phyloP scores from a whole-genome alignment of 208 protist species.

The Porcisia hertigi region DNA sequence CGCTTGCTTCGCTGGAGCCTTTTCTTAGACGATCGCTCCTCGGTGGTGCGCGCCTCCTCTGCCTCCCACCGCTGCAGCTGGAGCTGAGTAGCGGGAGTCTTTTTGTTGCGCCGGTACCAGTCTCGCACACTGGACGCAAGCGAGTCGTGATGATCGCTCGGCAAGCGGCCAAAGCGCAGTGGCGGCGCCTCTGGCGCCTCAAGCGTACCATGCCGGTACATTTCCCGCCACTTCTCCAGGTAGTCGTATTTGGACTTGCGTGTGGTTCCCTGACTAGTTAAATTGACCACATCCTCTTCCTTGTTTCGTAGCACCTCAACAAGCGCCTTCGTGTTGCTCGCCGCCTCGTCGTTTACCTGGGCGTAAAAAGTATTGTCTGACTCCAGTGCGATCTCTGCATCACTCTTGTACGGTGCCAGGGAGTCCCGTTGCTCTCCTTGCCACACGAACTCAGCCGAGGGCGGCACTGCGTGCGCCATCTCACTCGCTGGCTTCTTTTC shows the following conservation, averaged over 20 bases:
- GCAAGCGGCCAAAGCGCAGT: slow-evolving; percentile 70
- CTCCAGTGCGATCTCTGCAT: slow-evolving; percentile 84
- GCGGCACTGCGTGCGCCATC: slow-evolving; percentile 56
- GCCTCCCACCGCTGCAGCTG: slow-evolving; percentile 46
- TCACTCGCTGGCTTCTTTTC: slow-evolving; percentile 67
- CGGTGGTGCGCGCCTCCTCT: slow-evolving; percentile 39
- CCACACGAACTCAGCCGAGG: slow-evolving; percentile 83
- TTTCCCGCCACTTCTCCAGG: slow-evolving; percentile 88
- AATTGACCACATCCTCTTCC: slow-evolving; percentile 51
- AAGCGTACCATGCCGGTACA: slow-evolving; percentile 90
- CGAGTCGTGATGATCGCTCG: slow-evolving; percentile 77
- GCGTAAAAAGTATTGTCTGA: slow-evolving; percentile 86
- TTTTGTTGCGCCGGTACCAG: slow-evolving; percentile 73
- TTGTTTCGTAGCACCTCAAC: slow-evolving; percentile 64
- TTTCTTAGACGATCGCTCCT: slow-evolving; percentile 36
- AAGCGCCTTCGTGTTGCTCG: slow-evolving; percentile 47
- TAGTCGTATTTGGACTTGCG: slow-evolving; percentile 90
- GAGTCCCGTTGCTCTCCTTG: slow-evolving; percentile 67
- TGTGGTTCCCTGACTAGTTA: slow-evolving; percentile 60
- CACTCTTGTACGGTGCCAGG: slow-evolving; percentile 82
- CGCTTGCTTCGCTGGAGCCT: slow-evolving; percentile 50
- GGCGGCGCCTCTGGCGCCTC: slow-evolving; percentile 74
- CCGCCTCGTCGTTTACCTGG: slow-evolving; percentile 47
- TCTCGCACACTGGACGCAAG: slow-evolving; percentile 70
- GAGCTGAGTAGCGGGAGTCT: slow-evolving; percentile 45